A percentile compares a stretch with the other conserved stretches of the same genome.
phyloP scores from a whole-genome alignment of 2,329 filamentous ascomycete species.

The Tolypocladium paradoxum region DNA sequence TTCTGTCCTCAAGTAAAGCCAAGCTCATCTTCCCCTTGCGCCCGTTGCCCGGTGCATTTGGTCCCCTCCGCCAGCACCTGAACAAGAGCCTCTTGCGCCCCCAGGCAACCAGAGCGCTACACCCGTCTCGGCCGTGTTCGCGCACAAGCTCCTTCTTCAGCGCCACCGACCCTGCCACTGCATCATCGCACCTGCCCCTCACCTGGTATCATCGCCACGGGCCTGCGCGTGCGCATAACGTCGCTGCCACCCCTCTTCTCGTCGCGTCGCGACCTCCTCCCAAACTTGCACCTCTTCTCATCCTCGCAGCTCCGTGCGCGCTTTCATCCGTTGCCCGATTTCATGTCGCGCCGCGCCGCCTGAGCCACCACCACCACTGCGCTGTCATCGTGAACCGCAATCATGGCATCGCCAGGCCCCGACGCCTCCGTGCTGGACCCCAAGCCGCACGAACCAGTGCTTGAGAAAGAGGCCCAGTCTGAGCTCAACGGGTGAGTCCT shows the following conservation, averaged over 20 bases:
- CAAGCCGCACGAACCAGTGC: conserved; percentile 28
- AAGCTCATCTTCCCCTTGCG: neutral
- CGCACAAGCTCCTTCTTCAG: neutral
- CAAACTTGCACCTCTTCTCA: neutral
- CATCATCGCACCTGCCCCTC: neutral
- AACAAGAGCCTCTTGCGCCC: neutral
- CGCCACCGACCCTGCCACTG: neutral
- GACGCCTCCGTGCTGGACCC: conserved; percentile 32
- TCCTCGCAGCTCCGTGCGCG: conserved; percentile 2
- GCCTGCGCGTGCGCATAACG: neutral
- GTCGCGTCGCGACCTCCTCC: conserved; percentile 1
- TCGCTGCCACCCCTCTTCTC: neutral
- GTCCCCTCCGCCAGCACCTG: neutral
- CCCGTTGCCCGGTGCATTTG: neutral
- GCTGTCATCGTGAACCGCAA: conserved; percentile 32
- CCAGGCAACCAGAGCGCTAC: neutral
- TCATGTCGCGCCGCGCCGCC: conserved; percentile 25
- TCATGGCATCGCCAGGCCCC: conserved; percentile 40
- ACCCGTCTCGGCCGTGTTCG: no score
- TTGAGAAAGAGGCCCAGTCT: conserved; percentile 19
- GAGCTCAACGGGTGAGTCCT: conserved; percentile 27
- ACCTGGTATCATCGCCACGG: neutral
- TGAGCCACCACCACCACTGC: conserved; percentile 17
- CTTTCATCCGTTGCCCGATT: conserved; percentile 9
- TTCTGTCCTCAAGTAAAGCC: neutral